phyloP scores from a whole-genome alignment of 176 grass and related monocot genomes.

The Aegilops speltoides region DNA sequence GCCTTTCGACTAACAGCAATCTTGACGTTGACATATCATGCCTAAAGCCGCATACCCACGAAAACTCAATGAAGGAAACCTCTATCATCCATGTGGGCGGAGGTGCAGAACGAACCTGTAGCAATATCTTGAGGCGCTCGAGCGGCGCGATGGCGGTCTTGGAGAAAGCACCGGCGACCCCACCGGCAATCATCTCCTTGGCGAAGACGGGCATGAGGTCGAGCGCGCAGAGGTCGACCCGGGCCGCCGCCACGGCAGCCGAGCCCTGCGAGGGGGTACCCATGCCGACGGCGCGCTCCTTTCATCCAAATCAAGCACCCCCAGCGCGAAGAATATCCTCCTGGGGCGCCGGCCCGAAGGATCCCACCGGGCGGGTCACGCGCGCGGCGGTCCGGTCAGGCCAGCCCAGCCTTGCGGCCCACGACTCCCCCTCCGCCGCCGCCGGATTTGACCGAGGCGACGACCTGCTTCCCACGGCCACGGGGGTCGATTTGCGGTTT shows the following conservation, averaged over 20 bases:
- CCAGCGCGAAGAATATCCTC: slow-evolving; percentile 29
- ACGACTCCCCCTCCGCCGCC: slow-evolving; percentile 14
- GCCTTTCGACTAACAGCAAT: slow-evolving; percentile 11
- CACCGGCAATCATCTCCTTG: slow-evolving; percentile 88
- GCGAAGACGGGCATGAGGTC: slow-evolving; percentile 83
- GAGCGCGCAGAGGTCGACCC: slow-evolving; percentile 70
- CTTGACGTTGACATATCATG: neutral
- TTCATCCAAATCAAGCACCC: slow-evolving; percentile 54
- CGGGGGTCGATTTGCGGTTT: slow-evolving; percentile 24
- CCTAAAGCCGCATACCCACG: neutral
- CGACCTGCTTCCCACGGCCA: slow-evolving; percentile 1
- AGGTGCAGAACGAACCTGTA: slow-evolving; percentile 60
- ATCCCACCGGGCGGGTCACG: slow-evolving; percentile 11
- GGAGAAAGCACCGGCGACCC: slow-evolving; percentile 85
- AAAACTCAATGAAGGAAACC: neutral
- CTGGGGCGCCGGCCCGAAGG: slow-evolving; percentile 14
- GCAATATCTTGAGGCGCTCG: slow-evolving; percentile 88
- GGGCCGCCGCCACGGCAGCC: slow-evolving; percentile 68
- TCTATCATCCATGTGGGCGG: neutral
- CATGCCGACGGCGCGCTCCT: slow-evolving; percentile 45
- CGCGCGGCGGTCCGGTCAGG: neutral
- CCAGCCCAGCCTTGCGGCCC: neutral
- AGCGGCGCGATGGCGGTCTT: slow-evolving; percentile 92
- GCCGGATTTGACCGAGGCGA: slow-evolving; percentile 43
- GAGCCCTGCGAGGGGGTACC: slow-evolving; percentile 83